Base-by-base conservation (phyloP, 495 filamentous ascomycete species). In the Hyphodiscus hymeniophilus region DNA sequence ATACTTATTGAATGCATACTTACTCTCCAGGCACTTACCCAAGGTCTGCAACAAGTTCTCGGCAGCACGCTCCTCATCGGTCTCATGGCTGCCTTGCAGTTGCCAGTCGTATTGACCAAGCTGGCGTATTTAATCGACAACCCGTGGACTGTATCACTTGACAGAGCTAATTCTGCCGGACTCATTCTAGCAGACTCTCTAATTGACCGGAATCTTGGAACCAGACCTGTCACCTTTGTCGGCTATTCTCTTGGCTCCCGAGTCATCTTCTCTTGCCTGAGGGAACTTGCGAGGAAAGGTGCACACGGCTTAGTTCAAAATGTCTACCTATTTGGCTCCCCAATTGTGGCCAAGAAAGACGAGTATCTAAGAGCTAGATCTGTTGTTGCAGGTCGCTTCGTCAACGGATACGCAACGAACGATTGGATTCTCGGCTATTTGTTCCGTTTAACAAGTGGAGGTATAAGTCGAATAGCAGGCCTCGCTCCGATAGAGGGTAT, bases 361-460 rank as follows among this genome's bases (percentile, higher is more conserved):
- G 94, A 99, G 48, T 97, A 90, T 60, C 60, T 89, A 16, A 82
- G 77, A 51, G 86, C 82, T 7, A 77, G 86, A 32, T 77, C 81
- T 24, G 85, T 94, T 6, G 86, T 99, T 1, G 75, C 86, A 8
- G 92, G 94, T 4, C 75, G 90, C 30, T 96, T 95, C 54, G 82
- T 99, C 40, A 99, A 95, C 61, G 92, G 89, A 5, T 97, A 94
- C 65, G 82, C 91, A 35, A 84, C 76, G 16, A 94, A 91, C 58
- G 92, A 99, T 63, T 99, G 94, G 92, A 97, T 99, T 59, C 65
- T 99, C 24, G 90, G 92, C 3, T 99, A 99, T 58, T 76, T 99
- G 5, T 99, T 99, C 73, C 87, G 92, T 8, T 79, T 94, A 6
- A 99, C 92, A 15, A 82, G 80, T 54, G 92, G 92, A 45, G 94